phyloP scores from a whole-genome alignment of 106 monocot genomes.

The Acanthochlamys bracteata region DNA sequence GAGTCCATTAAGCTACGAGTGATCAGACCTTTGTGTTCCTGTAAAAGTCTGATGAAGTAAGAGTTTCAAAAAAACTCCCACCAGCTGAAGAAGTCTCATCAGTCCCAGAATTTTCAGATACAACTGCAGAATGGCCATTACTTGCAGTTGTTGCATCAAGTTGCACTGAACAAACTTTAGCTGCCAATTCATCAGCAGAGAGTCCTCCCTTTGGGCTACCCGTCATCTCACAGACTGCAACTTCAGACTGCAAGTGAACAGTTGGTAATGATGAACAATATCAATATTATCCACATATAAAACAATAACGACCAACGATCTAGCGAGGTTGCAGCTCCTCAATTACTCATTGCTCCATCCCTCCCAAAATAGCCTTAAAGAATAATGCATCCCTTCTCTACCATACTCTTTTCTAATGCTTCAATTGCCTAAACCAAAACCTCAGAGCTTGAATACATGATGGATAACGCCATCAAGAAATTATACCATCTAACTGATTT shows the following conservation, averaged over 20 bases:
- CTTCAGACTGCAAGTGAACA: slow-evolving; percentile 45
- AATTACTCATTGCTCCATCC: no score
- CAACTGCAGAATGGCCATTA: slow-evolving; percentile 9
- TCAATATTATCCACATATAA: neutral
- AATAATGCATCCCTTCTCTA: no score
- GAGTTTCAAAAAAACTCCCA: slow-evolving; percentile 77
- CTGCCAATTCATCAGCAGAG: slow-evolving; percentile 20
- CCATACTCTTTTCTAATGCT: no score
- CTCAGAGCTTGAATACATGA: no score
- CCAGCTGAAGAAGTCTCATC: slow-evolving; percentile 35
- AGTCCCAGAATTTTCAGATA: slow-evolving; percentile 16
- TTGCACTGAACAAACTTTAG: slow-evolving; percentile 25
- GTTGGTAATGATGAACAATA: neutral
- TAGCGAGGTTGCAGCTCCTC: no score
- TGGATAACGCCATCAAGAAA: no score
- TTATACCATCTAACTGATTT: no score
- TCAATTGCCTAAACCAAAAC: no score
- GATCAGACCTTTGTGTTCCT: slow-evolving; percentile 64
- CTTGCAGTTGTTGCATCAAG: slow-evolving; percentile 21
- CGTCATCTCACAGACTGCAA: slow-evolving; percentile 27
- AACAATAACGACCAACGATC: neutral
- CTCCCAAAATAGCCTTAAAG: no score
- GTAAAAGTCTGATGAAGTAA: slow-evolving; percentile 86
- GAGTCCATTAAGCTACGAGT: neutral
- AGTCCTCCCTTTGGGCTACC: slow-evolving; percentile 15